These are phyloP conservation scores for Ganoderma lingzhi DNA, from an alignment of 1,284 basidiomycete genomes.

Conservation along the genomic window DNA sequence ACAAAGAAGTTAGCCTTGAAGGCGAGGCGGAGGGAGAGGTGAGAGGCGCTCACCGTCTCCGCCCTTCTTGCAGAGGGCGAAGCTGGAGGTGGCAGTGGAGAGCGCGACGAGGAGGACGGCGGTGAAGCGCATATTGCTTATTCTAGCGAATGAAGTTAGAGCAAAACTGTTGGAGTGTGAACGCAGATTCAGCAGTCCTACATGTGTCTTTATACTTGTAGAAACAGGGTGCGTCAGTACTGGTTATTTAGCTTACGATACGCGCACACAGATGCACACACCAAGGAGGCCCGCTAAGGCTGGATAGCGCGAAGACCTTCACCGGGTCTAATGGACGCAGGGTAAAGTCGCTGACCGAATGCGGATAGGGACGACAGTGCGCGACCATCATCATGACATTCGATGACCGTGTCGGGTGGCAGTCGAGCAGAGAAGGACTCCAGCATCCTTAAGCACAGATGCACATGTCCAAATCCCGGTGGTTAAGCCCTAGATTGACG, in stretches of 20 bases:
- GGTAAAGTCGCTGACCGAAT: not conserved
- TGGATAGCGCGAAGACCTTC: not conserved
- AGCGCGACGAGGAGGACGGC: conserved; percentile 12
- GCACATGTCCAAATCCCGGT: not conserved
- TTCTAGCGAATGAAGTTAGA: not conserved
- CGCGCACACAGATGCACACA: not conserved
- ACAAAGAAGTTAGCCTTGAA: conserved; percentile 6
- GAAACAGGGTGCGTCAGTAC: not conserved
- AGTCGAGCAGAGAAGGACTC: not conserved
- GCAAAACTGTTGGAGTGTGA: not conserved
- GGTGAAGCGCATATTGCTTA: conserved; percentile 2
- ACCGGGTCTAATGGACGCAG: not conserved
- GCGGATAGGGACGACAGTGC: not conserved
- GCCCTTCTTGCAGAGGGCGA: conserved; percentile 18
- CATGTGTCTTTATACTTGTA: not conserved
- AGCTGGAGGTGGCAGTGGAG: conserved; percentile 26
- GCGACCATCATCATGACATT: not conserved
- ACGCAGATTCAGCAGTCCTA: not conserved
- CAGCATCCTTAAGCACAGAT: not conserved
- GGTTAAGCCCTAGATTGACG: not conserved
- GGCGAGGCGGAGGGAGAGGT: not conserved
- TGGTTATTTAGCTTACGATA: not conserved
- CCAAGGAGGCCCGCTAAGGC: not conserved
- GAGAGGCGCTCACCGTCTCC: conserved; percentile 19
- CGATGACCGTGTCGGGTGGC: not conserved